Evolutionary conservation across 768 basidiomycete species (phyloP), one percentile per base, ranked within the genome.

Genomic region (Polyporus arcularius): DNA sequence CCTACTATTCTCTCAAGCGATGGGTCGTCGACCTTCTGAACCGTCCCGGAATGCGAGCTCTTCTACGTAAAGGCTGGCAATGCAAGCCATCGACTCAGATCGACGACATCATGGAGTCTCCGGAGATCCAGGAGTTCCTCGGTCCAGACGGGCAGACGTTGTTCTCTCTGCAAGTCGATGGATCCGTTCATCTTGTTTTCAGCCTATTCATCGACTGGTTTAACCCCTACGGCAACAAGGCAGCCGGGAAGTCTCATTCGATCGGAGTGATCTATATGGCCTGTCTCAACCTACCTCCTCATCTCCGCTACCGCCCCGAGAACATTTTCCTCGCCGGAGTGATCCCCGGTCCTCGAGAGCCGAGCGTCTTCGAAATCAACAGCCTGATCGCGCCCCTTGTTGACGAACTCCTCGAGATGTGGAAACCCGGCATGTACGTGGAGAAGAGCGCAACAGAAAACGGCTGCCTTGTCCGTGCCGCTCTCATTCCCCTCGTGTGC

Each of bases 281-380:
- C 1, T 57, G 47, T 31, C 26, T 48, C n/a, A 57, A 57, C 43
- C 67, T 80, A 3, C 74, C 75, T 2, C 54, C 61, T 1, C 56
- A 71, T 15, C 59, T 74, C 4, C 64, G 70, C 1, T 74, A 75
- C 65, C 67, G 70, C 35, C 66, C 70, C 0, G 73, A 78, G 60
- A 72, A 75, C 55, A 67, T 78, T 58, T 76, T 68, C 49, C 58
- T 66, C 14, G 62, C 55, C 14, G 68, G 65, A 6, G 43, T 68
- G n/a, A 58, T 68, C 26, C 63, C 67, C 11, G 72, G 72, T 7
- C 73, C 72, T 7, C 61, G 62, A 18, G 65, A 74, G 55, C 70
- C 70, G 5, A 45, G 32, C 2, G 48, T 64, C 5, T 46, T 62
- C 26, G 43, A 67, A n/a, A 48, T 71, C n/a, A 71, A 73, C 56